A percentile compares a stretch with the other conserved stretches of the same genome.
Conservation (phyloP, 2,329 filamentous ascomycete genomes). For the Daldinia sp. region DNA sequence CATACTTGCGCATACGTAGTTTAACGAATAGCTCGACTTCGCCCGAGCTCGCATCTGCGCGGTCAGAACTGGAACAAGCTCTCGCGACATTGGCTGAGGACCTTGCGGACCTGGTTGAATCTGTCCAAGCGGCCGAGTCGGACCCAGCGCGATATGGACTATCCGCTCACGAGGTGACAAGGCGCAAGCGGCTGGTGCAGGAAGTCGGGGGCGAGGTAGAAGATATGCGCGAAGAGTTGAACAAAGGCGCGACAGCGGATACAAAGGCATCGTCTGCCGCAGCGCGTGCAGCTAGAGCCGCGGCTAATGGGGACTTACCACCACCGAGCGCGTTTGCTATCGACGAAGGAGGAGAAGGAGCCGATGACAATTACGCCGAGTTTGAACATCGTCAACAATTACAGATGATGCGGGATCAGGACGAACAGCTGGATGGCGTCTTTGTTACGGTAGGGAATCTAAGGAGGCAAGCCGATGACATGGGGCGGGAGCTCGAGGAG, state of each 20-base stretch:
- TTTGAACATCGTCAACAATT: slow-evolving; percentile 93
- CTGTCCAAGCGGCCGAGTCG: slow-evolving; percentile 85
- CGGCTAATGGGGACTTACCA: slow-evolving; percentile 56
- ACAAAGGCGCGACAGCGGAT: slow-evolving; percentile 55
- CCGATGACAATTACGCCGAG: slow-evolving; percentile 72
- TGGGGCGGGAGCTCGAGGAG: slow-evolving; percentile 96
- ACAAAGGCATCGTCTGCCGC: slow-evolving; percentile 26
- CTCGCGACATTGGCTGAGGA: slow-evolving; percentile 80
- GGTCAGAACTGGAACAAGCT: slow-evolving; percentile 71
- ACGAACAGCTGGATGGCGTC: slow-evolving; percentile 89
- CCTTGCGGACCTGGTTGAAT: slow-evolving; percentile 85
- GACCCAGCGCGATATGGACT: slow-evolving; percentile 89
- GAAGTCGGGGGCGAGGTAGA: slow-evolving; percentile 91
- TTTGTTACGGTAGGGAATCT: slow-evolving; percentile 93
- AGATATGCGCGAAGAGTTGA: slow-evolving; percentile 85
- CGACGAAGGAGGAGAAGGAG: slow-evolving; percentile 57
- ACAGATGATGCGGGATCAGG: slow-evolving; percentile 93
- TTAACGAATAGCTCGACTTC: slow-evolving; percentile 68
- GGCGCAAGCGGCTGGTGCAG: slow-evolving; percentile 82
- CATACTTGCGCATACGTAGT: slow-evolving; percentile 94
- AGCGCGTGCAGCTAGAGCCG: slow-evolving; percentile 44
- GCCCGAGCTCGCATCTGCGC: slow-evolving; percentile 84
- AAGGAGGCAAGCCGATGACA: slow-evolving; percentile 88
- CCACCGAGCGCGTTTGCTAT: slow-evolving; percentile 67
- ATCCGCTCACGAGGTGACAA: slow-evolving; percentile 80